Base-by-base conservation (phyloP, 345 rosid species). In the Camelina hispida region DNA sequence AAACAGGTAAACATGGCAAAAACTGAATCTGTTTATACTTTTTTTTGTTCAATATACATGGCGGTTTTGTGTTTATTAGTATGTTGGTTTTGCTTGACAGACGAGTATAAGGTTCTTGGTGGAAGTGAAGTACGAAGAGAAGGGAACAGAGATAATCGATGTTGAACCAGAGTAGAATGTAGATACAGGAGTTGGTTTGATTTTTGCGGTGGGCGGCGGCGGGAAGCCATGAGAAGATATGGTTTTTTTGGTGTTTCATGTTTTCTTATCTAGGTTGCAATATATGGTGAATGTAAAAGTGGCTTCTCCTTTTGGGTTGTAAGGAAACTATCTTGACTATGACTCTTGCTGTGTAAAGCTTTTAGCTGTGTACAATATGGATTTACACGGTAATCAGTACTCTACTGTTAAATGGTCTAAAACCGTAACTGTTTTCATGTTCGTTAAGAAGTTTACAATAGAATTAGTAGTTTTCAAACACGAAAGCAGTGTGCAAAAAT, bases 81-180 rank as follows among this genome's bases (percentile, higher is more conserved):
- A 0, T 22, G 0, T 14, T 73, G 35, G 20, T 17, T 7, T 23
- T 6, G 0, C 17, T 53, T 50, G 50, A 58, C 87, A 88, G 96
- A 84, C 85, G 1, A 83, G 87, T 74, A 84, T 87, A 64, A 80
- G 83, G 83, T 90, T 88, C 80, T 71, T 89, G 83, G 96, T 89
- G 65, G 88, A 78, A 62, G 89, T 87, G 64, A 91, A 84, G 83
- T 91, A 84, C 17, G 97, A 88, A 63, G 91, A 89, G 73, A 82
- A 73, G 57, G 84, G 71, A 58, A 82, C 78, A 0, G 78, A 72
- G 43, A 34, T 72, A 13, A 46, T 72, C 1, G 81, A 78, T 52
- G 74, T 44, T 0, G 78, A 78, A 13, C 74, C 81, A 25, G 37
- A 72, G 46, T 78, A 78, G 44, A 72, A n/a, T 2, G 14, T 40